Base-by-base conservation (phyloP, 192 early-diverging fungal species). In the Mortierella claussenii region DNA sequence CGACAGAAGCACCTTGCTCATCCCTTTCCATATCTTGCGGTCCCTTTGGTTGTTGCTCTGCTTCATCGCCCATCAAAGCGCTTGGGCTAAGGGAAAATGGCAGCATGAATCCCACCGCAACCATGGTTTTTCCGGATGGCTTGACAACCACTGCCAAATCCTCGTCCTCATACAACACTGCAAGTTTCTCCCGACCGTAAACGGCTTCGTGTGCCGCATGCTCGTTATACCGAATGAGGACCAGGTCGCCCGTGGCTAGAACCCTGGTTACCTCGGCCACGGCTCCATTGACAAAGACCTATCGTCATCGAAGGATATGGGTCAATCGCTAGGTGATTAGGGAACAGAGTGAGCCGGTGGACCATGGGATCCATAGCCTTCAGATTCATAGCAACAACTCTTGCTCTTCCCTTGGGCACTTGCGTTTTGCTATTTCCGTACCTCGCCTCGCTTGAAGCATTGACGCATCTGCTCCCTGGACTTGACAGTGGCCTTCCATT, bases 271-370 rank as follows among this genome's bases (percentile, higher is more conserved):
- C 87, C 23, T 85, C 82, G 0, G 80, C 71, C 2, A 75, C 27
- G 2, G 69, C 32, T 6, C 83, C 87, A 62, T 91, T 89, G 56
- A 91, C 85, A 10, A 46, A 69, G 15, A 91, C 85, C 71, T 85
- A 37, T 21, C 12, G n/a, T n/a, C n/a, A n/a, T n/a, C n/a, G n/a
- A n/a, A n/a, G n/a, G n/a, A n/a, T n/a, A n/a, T n/a, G n/a, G n/a
- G n/a, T n/a, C n/a, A n/a, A n/a, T n/a, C n/a, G n/a, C n/a, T n/a
- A n/a, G n/a, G n/a, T n/a, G n/a, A n/a, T n/a, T n/a, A n/a, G n/a
- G n/a, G n/a, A n/a, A n/a, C n/a, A n/a, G n/a, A n/a, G n/a, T n/a
- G n/a, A n/a, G n/a, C n/a, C n/a, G n/a, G n/a, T n/a, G n/a, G n/a
- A n/a, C n/a, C n/a, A n/a, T n/a, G n/a, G n/a, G n/a, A n/a, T n/a